These are phyloP conservation scores for Candida krabiensis DNA, from an alignment of 805 yeast species.

Conservation along the genomic window DNA sequence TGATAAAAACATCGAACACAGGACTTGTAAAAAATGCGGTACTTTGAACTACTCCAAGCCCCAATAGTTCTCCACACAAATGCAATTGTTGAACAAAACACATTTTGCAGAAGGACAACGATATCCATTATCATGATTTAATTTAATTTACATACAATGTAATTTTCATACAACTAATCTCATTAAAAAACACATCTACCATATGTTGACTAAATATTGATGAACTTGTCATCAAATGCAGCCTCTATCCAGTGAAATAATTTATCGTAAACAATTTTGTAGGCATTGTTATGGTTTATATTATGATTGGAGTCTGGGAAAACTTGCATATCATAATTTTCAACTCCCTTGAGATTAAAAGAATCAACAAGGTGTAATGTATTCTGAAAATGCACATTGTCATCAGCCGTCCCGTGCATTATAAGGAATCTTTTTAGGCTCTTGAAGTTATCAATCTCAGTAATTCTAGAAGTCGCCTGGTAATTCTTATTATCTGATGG, in stretches of 20 bases:
- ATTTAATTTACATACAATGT: no score
- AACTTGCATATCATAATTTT: slow-evolving; percentile 80
- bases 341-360: slow-evolving; percentile 50
- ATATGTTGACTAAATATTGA: not conserved
- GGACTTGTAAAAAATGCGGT: slow-evolving; percentile 78
- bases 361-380: slow-evolving; percentile 60
- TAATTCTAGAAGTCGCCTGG: slow-evolving; percentile 42
- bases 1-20: slow-evolving; percentile 57
- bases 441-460: slow-evolving; percentile 43
- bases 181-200: not conserved
- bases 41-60: slow-evolving; percentile 70
- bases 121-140: no score
- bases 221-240: slow-evolving; percentile 43
- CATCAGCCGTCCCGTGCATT: slow-evolving; percentile 86
- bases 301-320: slow-evolving; percentile 94
- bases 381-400: slow-evolving; percentile 79
- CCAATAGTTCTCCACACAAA: no score
- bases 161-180: no score
- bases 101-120: no score
- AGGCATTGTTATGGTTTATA: slow-evolving; percentile 78
- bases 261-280: slow-evolving; percentile 68
- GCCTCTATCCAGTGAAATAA: slow-evolving; percentile 64
- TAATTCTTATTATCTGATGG: slow-evolving; percentile 57
- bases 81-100: no score
- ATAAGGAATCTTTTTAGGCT: slow-evolving; percentile 56